Evolutionary conservation across 495 filamentous ascomycete species (phyloP).

Genomic region (Penicillium taxi): DNA sequence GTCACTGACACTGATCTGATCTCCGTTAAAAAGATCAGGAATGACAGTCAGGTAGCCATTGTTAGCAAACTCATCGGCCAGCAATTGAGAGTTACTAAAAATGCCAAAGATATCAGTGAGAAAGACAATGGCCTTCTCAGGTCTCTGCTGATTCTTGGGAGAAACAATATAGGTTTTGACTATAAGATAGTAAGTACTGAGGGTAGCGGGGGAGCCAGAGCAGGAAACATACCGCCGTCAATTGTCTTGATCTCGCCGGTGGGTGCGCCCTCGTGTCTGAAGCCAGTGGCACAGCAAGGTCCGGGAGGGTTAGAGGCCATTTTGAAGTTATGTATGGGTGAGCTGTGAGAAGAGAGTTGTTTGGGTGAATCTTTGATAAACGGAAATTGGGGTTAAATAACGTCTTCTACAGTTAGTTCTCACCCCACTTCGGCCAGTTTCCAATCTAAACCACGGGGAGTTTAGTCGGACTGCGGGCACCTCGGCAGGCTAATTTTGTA

Average conservation of each 20-base stretch:
- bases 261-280: constrained; percentile 41
- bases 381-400: too few species aligned
- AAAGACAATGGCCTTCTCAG: constrained; percentile 37
- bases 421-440: too few species aligned
- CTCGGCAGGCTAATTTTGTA: too few species aligned
- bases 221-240: constrained; percentile 29
- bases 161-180: constrained; percentile 37
- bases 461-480: too few species aligned
- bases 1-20: constrained; percentile 46
- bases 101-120: constrained; percentile 64
- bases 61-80: constrained; percentile 76
- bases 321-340: constrained; percentile 9
- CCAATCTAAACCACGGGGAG: too few species aligned
- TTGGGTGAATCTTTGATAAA: too few species aligned
- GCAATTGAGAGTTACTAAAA: constrained; percentile 69
- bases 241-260: constrained; percentile 36
- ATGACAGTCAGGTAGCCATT: constrained; percentile 73
- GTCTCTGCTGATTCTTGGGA: constrained; percentile 34
- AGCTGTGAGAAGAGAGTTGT: neutral
- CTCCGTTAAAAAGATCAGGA: constrained; percentile 71
- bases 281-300: constrained; percentile 50
- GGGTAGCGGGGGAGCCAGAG: neutral
- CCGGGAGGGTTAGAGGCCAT: constrained; percentile 54
- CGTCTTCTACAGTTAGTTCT: too few species aligned
- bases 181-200: constrained; percentile 4